These are phyloP conservation scores for Asclepias syriaca DNA, from an alignment of 257 asterid species.

Conservation along the genomic window DNA sequence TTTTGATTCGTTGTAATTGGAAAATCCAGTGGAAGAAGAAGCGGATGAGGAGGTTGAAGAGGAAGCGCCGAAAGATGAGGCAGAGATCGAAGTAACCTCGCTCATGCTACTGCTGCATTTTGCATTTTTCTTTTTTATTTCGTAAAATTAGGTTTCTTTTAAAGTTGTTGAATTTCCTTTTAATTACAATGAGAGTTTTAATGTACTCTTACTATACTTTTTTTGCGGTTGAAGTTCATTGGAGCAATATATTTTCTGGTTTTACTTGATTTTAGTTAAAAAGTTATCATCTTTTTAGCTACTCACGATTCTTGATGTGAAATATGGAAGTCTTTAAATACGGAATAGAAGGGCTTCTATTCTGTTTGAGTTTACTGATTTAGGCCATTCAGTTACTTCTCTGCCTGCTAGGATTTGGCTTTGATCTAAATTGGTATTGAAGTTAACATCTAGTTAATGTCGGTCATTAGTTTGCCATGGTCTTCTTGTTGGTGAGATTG, in stretches of 20 bases:
- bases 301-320: neutral
- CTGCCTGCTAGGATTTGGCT: neutral
- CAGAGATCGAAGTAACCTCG: constrained; percentile 1
- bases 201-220: constrained; percentile 9
- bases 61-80: constrained; percentile 23
- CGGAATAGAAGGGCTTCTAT: neutral
- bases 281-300: neutral
- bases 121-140: neutral
- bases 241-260: neutral
- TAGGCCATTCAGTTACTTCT: neutral
- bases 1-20: neutral
- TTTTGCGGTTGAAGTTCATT: neutral
- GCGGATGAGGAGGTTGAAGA: constrained; percentile 21
- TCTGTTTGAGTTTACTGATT: neutral
- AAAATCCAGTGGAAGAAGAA: constrained; percentile 16
- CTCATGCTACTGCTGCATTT: neutral
- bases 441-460: neutral
- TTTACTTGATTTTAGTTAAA: neutral
- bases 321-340: neutral
- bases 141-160: neutral
- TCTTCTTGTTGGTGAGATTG: neutral
- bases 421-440: neutral
- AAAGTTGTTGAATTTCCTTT: neutral
- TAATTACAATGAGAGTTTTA: neutral
- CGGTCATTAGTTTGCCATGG: neutral